Evolutionary conservation across 768 basidiomycete species (phyloP).

Genomic region (Amanita inopinata): DNA sequence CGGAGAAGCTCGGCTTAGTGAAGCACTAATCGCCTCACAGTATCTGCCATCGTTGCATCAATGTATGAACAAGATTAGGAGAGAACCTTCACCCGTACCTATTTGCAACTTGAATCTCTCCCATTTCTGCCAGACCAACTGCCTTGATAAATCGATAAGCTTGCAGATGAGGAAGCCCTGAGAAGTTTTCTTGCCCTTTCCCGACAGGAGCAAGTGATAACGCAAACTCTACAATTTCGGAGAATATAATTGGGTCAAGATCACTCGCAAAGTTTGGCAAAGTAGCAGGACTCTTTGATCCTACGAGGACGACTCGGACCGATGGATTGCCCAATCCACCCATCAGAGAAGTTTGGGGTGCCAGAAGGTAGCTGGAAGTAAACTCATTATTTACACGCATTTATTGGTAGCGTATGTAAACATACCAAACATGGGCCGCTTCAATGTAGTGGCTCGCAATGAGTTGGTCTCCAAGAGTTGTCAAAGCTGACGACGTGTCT

Average conservation of each 20-base stretch:
- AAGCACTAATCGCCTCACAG: constrained; percentile 78
- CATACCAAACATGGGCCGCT: constrained; percentile 89
- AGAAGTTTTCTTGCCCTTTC: constrained; percentile 83
- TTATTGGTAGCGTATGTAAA: constrained; percentile 8
- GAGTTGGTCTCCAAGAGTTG: constrained; percentile 81
- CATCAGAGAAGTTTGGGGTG: constrained; percentile 69
- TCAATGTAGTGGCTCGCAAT: constrained; percentile 60
- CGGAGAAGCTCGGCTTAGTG: constrained; percentile 51
- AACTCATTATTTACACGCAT: constrained; percentile 3
- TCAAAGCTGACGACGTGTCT: constrained; percentile 67
- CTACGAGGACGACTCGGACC: constrained; percentile 63
- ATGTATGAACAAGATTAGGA: not conserved
- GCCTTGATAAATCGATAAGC: constrained; percentile 82
- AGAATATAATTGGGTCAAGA: constrained; percentile 69
- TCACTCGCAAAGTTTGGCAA: constrained; percentile 49
- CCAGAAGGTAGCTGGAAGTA: constrained; percentile 70
- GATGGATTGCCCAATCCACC: constrained; percentile 61
- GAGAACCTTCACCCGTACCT: constrained; percentile 35
- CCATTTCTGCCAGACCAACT: constrained; percentile 65
- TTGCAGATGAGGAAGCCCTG: constrained; percentile 78
- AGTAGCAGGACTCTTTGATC: constrained; percentile 49
- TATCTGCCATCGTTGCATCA: constrained; percentile 46
- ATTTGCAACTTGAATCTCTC: constrained; percentile 66
- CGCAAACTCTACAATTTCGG: constrained; percentile 90
- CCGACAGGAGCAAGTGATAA: constrained; percentile 57